These are phyloP conservation scores for Cryptosporidium baileyi DNA, from an alignment of 169 alveolate genomes.

Conservation along the genomic window DNA sequence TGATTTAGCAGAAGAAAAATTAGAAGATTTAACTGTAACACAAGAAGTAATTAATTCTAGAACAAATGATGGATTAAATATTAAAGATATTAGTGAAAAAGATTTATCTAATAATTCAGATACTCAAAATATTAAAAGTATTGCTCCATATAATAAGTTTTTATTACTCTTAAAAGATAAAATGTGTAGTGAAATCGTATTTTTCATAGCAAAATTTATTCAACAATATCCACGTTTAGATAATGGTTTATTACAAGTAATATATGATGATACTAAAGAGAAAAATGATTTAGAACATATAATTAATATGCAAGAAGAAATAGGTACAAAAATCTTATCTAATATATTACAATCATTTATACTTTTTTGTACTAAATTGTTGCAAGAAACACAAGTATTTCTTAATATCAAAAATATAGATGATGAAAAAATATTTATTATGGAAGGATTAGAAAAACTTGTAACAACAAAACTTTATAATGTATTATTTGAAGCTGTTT, in stretches of 20 bases:
- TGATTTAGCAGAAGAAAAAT: neutral
- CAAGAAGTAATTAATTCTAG: neutral
- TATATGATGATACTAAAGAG: slow-evolving; percentile 16
- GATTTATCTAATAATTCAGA: neutral
- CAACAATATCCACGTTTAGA: slow-evolving; percentile 61
- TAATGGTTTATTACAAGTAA: slow-evolving; percentile 1
- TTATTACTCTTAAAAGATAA: slow-evolving; percentile 79
- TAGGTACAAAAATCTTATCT: neutral
- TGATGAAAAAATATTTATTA: slow-evolving; percentile 12
- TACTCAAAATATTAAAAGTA: slow-evolving; percentile 57
- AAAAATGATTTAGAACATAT: neutral
- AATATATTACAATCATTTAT: slow-evolving; percentile 27
- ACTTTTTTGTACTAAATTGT: slow-evolving; percentile 8
- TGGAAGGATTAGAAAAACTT: slow-evolving; percentile 50
- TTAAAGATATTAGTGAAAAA: neutral
- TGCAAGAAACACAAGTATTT: slow-evolving; percentile 9
- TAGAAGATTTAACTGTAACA: neutral
- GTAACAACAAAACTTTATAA: slow-evolving; percentile 59
- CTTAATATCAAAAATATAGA: neutral
- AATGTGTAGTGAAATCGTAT: slow-evolving; percentile 78
- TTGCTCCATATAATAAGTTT: slow-evolving; percentile 80
- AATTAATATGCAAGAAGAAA: slow-evolving; percentile 1
- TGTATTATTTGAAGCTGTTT: slow-evolving; percentile 37
- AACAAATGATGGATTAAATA: slow-evolving; percentile 14
- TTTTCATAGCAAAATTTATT: slow-evolving; percentile 32